Evolutionary conservation across 352 stramenopile genomes (phyloP), one percentile per base, ranked within the genome.

Genomic region (Globisporangium echinulatum): DNA sequence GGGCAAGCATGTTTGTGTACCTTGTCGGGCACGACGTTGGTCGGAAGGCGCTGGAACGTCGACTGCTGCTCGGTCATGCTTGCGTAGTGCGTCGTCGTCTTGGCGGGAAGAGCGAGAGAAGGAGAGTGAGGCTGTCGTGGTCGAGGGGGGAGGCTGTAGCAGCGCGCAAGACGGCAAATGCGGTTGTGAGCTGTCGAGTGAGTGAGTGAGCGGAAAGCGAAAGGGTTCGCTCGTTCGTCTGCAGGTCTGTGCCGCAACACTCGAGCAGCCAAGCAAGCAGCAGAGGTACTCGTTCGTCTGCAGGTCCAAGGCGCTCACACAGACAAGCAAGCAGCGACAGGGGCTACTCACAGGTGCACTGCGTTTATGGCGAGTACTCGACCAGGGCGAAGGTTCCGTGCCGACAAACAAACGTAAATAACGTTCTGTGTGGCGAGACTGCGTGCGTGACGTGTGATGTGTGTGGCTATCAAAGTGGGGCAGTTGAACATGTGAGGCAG

Each of bases 21-120:
- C 74, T 89, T 89, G 19, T 74, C 49, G 10, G 79, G 79, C 37
- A 74, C 66, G 55, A 89, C 75, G 55, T 62, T 75, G 5, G 75
- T 80, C 46, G 79, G 77, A 6, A 89, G 75, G 13, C 79, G 79
- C 64, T 72, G 64, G 65, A 89, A 89, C 14, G 14, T 36, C 36
- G 48, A n/a, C 19, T 44, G 38, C 19, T 44, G 38, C 53, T 46
- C 53, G 19, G 43, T 42, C 54, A 59, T 59, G 25, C 7, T 59
- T 44, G 15, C n/a, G 39, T 47, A 25, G 25, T 25, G 25, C 25
- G 25, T 25, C 25, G 25, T 25, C 25, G 25, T 25, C 25, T 25
- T 25, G 25, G 25, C 25, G 25, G 25, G 25, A 25, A 25, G 25
- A 25, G 25, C 40, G 40, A 13, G 7, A 7, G 11, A 44, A 44